phyloP scores from a whole-genome alignment of 345 rosid species.

The Excoecaria cochinchinensis region DNA sequence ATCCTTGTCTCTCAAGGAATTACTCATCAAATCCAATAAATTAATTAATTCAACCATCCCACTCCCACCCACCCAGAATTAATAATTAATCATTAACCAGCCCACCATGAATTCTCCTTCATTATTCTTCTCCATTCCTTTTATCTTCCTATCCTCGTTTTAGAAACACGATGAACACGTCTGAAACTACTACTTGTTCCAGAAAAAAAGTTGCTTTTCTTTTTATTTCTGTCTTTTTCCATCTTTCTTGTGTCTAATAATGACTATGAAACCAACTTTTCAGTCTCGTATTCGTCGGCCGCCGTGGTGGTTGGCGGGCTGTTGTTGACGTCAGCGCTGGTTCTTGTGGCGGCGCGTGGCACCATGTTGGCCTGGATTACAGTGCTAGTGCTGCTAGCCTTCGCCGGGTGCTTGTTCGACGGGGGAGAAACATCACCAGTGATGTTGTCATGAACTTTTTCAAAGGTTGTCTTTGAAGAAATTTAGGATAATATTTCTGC shows the following conservation, averaged over 20 bases:
- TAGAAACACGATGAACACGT: conserved; percentile 3
- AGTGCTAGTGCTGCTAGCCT: conserved; percentile 44
- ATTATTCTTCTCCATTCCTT: not conserved
- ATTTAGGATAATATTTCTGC: no score
- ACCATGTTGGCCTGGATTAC: conserved; percentile 54
- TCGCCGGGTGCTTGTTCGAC: conserved; percentile 45
- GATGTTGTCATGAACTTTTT: conserved; percentile 38
- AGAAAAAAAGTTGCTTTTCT: conserved; percentile 9
- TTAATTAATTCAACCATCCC: not conserved
- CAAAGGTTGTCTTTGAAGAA: no score
- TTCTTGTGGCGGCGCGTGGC: conserved; percentile 50
- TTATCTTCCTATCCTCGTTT: not conserved
- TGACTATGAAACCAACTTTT: conserved; percentile 12
- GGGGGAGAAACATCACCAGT: conserved; percentile 44
- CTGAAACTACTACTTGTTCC: conserved; percentile 10
- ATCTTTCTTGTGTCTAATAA: conserved; percentile 15
- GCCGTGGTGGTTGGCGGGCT: conserved; percentile 27
- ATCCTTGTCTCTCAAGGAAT: conserved; percentile 20
- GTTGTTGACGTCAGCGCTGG: conserved; percentile 15
- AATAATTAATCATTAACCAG: not conserved
- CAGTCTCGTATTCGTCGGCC: conserved; percentile 10
- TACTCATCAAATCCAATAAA: conserved; percentile 2
- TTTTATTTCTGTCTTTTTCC: conserved; percentile 17
- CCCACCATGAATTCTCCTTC: not conserved
- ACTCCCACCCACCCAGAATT: not conserved